Evolutionary conservation across 2,329 filamentous ascomycete genomes (phyloP).

Genomic region (Gyromitra esculenta): DNA sequence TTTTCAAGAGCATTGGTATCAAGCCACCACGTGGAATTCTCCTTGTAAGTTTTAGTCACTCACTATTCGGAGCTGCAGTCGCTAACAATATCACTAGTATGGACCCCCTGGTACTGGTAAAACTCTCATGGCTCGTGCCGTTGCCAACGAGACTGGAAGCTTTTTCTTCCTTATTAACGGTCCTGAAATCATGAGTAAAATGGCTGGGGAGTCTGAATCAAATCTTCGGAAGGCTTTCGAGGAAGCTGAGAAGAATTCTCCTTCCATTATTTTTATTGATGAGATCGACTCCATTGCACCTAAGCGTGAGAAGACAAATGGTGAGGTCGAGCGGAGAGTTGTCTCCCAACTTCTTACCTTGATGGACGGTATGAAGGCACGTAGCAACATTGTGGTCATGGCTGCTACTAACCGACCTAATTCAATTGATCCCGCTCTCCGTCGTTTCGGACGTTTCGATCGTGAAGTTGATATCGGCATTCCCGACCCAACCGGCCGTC

Average conservation of each 20-base stretch:
- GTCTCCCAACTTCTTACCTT: conserved; percentile 96
- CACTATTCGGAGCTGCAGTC: background rate
- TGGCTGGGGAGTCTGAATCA: conserved; percentile 99
- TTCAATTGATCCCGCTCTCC: conserved; percentile 96
- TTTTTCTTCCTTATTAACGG: conserved; percentile 96
- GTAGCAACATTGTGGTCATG: conserved; percentile 98
- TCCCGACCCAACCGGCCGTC: conserved; percentile 95
- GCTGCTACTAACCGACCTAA: conserved; percentile 98
- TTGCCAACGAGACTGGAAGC: conserved; percentile 97
- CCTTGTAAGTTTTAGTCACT: conserved; percentile 66
- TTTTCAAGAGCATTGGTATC: conserved; percentile 99
- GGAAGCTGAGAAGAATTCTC: conserved; percentile 99
- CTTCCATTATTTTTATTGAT: conserved; percentile 99
- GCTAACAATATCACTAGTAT: conserved; percentile 63
- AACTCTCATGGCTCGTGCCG: conserved; percentile 97
- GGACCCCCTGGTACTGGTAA: conserved; percentile 99
- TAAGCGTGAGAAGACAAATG: conserved; percentile 99
- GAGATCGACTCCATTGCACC: conserved; percentile 99
- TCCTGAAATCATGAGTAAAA: conserved; percentile 99
- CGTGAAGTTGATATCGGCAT: conserved; percentile 99
- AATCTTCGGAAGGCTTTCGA: conserved; percentile 99
- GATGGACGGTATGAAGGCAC: conserved; percentile 99
- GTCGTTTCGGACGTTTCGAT: conserved; percentile 98
- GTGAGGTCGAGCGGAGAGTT: conserved; percentile 97
- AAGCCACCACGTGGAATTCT: conserved; percentile 98